A percentile compares a stretch with the other conserved stretches of the same genome.
These are phyloP conservation scores for Rhododendron vialii DNA, from an alignment of 148 eudicot species.

Conservation along the genomic window DNA sequence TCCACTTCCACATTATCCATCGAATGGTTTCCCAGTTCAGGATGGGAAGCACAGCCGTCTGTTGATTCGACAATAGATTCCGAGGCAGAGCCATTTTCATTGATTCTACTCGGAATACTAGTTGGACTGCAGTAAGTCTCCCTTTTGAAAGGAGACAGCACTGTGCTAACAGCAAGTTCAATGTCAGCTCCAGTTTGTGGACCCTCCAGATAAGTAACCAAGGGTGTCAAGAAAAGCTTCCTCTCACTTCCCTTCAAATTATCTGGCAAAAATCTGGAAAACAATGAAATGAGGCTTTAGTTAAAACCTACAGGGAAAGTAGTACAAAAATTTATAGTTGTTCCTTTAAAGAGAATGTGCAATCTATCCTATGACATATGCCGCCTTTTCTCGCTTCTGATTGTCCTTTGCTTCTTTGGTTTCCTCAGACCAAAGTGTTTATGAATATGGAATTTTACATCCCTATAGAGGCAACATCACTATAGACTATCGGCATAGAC, in stretches of 20 bases:
- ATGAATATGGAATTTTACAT: neutral
- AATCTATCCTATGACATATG: neutral
- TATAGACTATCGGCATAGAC: neutral
- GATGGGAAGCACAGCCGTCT: conserved; percentile 11
- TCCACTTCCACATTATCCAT: conserved; percentile 29
- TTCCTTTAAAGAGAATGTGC: neutral
- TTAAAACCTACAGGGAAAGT: neutral
- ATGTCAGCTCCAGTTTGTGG: conserved; percentile 52
- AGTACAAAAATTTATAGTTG: neutral
- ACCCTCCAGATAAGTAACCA: conserved; percentile 67
- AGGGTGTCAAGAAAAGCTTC: conserved; percentile 77
- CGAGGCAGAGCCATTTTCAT: conserved; percentile 38
- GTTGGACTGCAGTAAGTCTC: conserved; percentile 30
- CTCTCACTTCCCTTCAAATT: conserved; percentile 39
- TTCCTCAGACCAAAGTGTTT: neutral
- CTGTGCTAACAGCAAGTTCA: conserved; percentile 41
- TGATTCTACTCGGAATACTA: conserved; percentile 7
- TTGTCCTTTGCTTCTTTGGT: neutral
- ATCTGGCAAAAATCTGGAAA: conserved; percentile 29
- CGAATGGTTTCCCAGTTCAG: conserved; percentile 21
- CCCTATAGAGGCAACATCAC: neutral
- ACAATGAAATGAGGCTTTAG: neutral
- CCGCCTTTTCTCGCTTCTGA: neutral
- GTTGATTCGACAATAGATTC: conserved; percentile 28
- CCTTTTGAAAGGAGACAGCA: conserved; percentile 65